Base-by-base conservation (phyloP, 2,329 filamentous ascomycete species). In the Knufia fluminis region DNA sequence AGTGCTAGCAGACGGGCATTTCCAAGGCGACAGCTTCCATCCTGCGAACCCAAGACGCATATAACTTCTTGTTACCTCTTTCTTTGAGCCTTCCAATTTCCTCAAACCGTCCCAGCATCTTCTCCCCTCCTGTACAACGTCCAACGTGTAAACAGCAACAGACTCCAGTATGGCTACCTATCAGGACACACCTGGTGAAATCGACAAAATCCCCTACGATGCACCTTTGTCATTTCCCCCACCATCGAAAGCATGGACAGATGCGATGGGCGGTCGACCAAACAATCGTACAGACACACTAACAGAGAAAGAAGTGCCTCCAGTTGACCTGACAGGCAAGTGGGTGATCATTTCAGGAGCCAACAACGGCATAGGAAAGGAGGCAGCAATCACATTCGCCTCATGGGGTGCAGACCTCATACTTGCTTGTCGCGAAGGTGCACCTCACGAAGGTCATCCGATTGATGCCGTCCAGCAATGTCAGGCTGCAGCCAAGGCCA, bases 171-270 rank as follows among this genome's bases (percentile, higher is more conserved):
- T 43, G 40, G 6, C 22, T 26, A 8, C 19, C 22, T 26, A n/a
- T 26, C 20, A 28, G 22, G 40, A 43, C 28, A 16, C 28, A 6
- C 40, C 40, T 14, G n/a, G 14, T 9, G 45, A 48, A 22, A 26
- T 48, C 23, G 45, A 48, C 45, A 48, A 48, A 20, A 40, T 48
- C n/a, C 19, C 45, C 17, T 48, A 48, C 24, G 45, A 48, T 39
- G 45, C 45, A 23, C 45, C 45, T 2, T 35, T 48, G 14, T 48
- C 45, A 12, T 48, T 48, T 16, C 19, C 45, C 2, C 12, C 3
- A 40, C 45, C 45, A 9, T 26, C 45, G 6, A 39, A 48, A 40
- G 45, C 45, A 28, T 48, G 45, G 45, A 48, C 33, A 16, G 23
- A 31, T 14, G 35, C 33, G 17, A 48, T 39, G 45, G 45, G 45